Evolutionary conservation across 768 basidiomycete genomes (phyloP), one percentile per base, ranked within the genome.

Genomic region (Clavaria fumosa): DNA sequence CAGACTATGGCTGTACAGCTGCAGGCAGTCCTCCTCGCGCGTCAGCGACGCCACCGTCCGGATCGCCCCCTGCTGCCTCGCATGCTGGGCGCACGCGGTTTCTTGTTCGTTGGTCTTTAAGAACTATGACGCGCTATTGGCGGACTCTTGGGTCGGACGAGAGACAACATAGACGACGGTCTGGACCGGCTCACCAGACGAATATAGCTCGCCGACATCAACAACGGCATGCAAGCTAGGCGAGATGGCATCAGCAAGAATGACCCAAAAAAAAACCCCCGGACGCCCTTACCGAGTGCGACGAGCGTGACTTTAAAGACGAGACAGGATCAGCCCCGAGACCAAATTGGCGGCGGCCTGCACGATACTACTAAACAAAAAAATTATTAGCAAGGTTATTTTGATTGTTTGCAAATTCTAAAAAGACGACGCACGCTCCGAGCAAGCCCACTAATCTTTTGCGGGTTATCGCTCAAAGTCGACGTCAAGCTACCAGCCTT

Each of bases 401-500:
- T 6, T 7, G n/a, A 26, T 15, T 6, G 15, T n/a, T 10, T 32
- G 28, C 34, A 11, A 21, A 26, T 14, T 40, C 20, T 20, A 4
- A 30, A 37, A 12, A 30, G 14, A 11, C n/a, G 20, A 62, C 72
- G 52, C 45, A 75, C 63, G 79, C 70, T 55, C 88, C 91, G 15
- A 90, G 84, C 83, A 34, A 91, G 63, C 50, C 89, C 88, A 39
- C 77, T 78, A 45, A 95, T 70, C 51, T 91, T 91, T 48, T 90
- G 83, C 2, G 91, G 79, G 50, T 84, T 78, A 40, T 91, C 86
- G 39, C 82, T 78, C 31, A 97, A 60, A 39, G 62, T 64, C 1
- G 82, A 70, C 3, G 86, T 91, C 38, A 96, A 63, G 31, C 70
- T 66, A 40, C 93, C 93, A 6, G 86, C 80, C 70, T 78, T 48